Evolutionary conservation across 805 yeast genomes (phyloP), one percentile per base, ranked within the genome.

Genomic region (Cyberlindnera mycetangii): DNA sequence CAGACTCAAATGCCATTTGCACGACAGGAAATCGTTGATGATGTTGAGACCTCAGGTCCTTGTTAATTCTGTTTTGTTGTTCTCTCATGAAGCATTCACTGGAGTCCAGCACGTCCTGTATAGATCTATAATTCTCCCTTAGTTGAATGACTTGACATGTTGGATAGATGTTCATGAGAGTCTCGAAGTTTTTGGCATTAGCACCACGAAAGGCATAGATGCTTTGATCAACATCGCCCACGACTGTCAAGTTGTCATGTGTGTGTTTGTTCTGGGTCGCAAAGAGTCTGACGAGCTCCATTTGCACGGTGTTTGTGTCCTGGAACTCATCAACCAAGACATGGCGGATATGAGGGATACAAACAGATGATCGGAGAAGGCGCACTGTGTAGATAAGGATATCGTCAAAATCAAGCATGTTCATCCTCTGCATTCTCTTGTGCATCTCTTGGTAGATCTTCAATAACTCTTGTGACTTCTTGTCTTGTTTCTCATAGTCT

Each of bases 161-260:
- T 18, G 77, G 70, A 42, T 69, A 67, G 20, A 54, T 57, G 1
- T 58, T 51, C 32, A 66, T 62, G 86, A 89, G 79, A 12, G 68
- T 67, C 32, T 66, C 65, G 54, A 90, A 87, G 55, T 86, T 89
- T 15, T 70, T 66, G 1, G 83, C 71, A 28, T 80, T 79, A 0
- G 97, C 97, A 55, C 83, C 81, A 48, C 98, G 70, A 54, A 92
- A 92, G 0, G 84, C 89, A 61, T 93, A 92, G 18, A 92, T 92
- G 58, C 95, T 83, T 64, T 92, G 99, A 62, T 93, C 97, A 0
- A 97, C 96, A 59, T 92, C 99, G 1, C 99, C 99, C 2, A 92
- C 97, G 1, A 89, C 82, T 0, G 97, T 87, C 8, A 92, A 74
- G 46, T 82, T 82, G 48, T 79, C 60, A 30, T 69, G 71, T 16